Evolutionary conservation across 306 rosid species (phyloP), one percentile per base, ranked within the genome.

Genomic region (Coriaria nepalensis): DNA sequence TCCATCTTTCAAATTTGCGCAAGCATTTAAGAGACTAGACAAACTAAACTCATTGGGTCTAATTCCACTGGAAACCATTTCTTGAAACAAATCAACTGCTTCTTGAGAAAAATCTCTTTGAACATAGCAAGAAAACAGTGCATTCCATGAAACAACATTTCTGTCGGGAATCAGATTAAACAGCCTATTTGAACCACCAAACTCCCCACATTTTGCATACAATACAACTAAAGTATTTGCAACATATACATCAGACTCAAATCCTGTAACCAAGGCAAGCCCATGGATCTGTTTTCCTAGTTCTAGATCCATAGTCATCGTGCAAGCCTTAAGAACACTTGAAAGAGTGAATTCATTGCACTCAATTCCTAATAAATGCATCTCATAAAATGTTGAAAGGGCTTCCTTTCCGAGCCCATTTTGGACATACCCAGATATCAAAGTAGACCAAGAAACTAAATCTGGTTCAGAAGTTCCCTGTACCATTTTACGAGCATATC

Each of bases 61-160:
- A 49, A 73, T 55, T 42, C 83, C 93, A 43, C 64, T 71, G 47
- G n/a, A 32, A 43, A 84, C 49, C 95, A 88, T 88, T 58, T 71
- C 74, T 55, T 47, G 58, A 63, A 88, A 88, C 76, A 81, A 77
- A 11, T 47, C 56, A 43, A 78, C 64, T 8, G 80, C 80, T 59
- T 81, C 84, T 33, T n/a, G 11, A 57, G 39, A 63, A 43, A 62
- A 68, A 57, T 68, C 69, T 42, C 78, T 62, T 59, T 72, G 93
- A 64, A 70, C 74, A 40, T 78, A 84, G 69, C 86, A 81, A 43
- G 93, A 83, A 64, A 88, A 70, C 68, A 88, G 57, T 0, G 80
- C 78, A 58, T 84, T 84, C 95, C 95, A 84, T 0, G 86, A 81
- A 37, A 88, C 78, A 51, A 88, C 90, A 63, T 64, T 72, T 20